Conservation (phyloP, 2,329 filamentous ascomycete genomes). For the Ophiostoma sp. region DNA sequence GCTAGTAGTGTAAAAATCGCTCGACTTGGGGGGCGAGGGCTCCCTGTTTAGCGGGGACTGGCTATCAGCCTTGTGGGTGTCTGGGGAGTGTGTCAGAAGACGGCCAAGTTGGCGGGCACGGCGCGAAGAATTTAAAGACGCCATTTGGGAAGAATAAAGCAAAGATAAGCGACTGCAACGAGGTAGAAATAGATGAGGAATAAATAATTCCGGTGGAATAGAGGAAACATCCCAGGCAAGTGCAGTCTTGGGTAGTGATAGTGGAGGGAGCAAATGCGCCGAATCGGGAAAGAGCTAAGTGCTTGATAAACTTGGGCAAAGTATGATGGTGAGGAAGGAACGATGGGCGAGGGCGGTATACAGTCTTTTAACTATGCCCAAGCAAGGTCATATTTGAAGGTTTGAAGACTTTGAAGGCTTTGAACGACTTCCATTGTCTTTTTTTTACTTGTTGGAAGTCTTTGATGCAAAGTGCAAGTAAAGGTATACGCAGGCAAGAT, state of each 20-base stretch:
- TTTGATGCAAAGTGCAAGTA: too few species aligned
- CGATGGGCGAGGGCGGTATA: not conserved
- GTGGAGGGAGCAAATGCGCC: not conserved
- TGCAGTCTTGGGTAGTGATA: not conserved
- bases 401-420: too few species aligned
- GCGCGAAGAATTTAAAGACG: not conserved
- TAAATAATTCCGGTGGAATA: too few species aligned
- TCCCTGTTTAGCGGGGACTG: conserved; percentile 22
- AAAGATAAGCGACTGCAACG: not conserved
- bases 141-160: not conserved
- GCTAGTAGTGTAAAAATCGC: not conserved
- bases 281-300: not conserved
- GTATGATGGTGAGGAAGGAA: not conserved
- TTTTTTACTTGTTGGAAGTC: too few species aligned
- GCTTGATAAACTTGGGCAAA: not conserved
- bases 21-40: conserved; percentile 11
- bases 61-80: conserved; percentile 25
- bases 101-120: not conserved
- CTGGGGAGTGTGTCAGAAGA: conserved; percentile 18
- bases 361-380: not conserved
- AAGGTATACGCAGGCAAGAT: too few species aligned
- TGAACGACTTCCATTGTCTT: too few species aligned
- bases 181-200: not conserved
- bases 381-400: not conserved
- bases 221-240: not conserved